Base-by-base conservation (phyloP, 1,284 basidiomycete species). In the Entoloma clypeatum region DNA sequence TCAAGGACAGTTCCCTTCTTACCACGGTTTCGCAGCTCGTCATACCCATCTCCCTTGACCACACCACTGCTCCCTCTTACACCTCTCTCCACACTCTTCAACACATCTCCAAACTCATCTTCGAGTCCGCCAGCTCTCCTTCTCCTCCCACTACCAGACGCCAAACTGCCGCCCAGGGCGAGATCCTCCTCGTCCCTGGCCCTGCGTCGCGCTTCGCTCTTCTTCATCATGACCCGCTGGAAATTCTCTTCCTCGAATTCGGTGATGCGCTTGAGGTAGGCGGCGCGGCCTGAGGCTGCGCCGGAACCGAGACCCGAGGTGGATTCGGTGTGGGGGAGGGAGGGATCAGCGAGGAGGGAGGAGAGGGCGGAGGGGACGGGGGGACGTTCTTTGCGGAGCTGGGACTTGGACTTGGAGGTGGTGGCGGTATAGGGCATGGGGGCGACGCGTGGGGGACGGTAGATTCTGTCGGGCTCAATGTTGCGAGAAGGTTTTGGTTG, bases 221-320 rank as follows among this genome's bases (percentile, higher is more conserved):
- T 98, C 61, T 85, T 89, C 76, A 93, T 86, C 47, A 95, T 77
- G 41, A 98, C 62, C 41, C 95, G 81, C 19, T 88, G 92, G 69
- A 98, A 93, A 63, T 97, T 95, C 41, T 92, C 90, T 64, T 98
- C 95, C 66, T 99, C 95, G 63, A 91, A 99, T 50, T 92, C 86
- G 39, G 80, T 80, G 69, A 97, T 84, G 9, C 85, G 78, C 52
- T 83, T 79, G 46, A 98, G 72, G 48, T 91, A 82, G 24, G 80
- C 75, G 7, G 86, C 87, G 17, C 90, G 83, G 14, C 74, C 71
- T 2, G 83, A 86, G 29, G 62, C 64, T 26, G 72, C 81, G 46
- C 69, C 77, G 38, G 73, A 71, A 6, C 86, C 84, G 3, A 95
- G 70, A 40, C 92, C 92, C 3, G 88, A 80, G 0, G 87, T 83